Evolutionary conservation across 1,139 yeast genomes (phyloP), one percentile per base, ranked within the genome.

Genomic region (Kodamaea suecica): DNA sequence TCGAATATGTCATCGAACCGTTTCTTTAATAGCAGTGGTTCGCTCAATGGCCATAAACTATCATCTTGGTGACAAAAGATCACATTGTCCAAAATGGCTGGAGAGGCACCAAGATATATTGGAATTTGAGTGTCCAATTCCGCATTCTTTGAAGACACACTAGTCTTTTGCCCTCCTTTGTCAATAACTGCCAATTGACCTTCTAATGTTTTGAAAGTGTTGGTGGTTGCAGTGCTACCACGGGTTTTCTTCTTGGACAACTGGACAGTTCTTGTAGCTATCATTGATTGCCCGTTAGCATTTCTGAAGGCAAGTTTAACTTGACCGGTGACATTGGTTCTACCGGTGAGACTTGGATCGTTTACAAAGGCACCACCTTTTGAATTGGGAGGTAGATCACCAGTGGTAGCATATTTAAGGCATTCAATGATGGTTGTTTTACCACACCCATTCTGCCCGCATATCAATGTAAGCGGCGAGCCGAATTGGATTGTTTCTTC

Each of bases 31-130:
- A 76, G 76, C 5, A 95, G 73, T 1, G 98, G 95, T 58, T 94
- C 99, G 47, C 92, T 79, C 38, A 94, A 66, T 2, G 99, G 99
- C 99, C 99, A 94, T 27, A 87, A 62, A 51, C 94, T 83, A 41
- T 94, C 99, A 52, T 94, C 99, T 57, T 94, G 99, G 54, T 94
- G 99, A 53, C 98, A 92, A 57, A 94, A 94, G 2, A 92, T 82
- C 30, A 94, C 98, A 56, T 88, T 86, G 48, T 92, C 96, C 32
- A 94, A 62, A 35, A 94, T 78, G 0, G 97, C 87, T 37, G 78
- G 76, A 0, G 96, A 84, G 0, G 90, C 96, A 4, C 98, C 98
- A 37, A 94, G 65, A 45, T 80, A 81, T 11, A 73, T 66, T 1
- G 97, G 97, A 33, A 92, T 80, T 38, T 84, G 84, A 2, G 73